These are phyloP conservation scores for Arachnomyces sp. DNA, from an alignment of 2,329 filamentous ascomycete species.

Conservation along the genomic window DNA sequence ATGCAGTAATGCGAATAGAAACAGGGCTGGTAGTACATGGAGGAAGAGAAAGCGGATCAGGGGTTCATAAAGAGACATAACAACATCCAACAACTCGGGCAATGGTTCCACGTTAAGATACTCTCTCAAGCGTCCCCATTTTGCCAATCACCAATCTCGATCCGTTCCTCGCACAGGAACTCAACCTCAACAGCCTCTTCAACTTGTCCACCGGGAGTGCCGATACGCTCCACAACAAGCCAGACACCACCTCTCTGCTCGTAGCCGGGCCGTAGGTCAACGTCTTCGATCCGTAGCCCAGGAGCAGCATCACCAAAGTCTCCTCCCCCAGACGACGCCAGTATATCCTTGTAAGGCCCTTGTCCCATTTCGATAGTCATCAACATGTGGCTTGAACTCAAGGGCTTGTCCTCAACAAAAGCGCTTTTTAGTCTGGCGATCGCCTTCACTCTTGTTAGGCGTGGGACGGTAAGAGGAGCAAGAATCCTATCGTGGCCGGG, in stretches of 20 bases:
- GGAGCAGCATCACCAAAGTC: slow-evolving; percentile 62
- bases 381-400: slow-evolving; percentile 49
- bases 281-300: slow-evolving; percentile 61
- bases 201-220: slow-evolving; percentile 47
- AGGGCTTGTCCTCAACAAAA: slow-evolving; percentile 28
- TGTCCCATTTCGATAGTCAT: slow-evolving; percentile 65
- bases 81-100: too few relatives aligned
- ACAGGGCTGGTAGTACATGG: too few relatives aligned
- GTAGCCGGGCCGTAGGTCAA: slow-evolving; percentile 63
- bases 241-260: slow-evolving; percentile 54
- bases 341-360: slow-evolving; percentile 56
- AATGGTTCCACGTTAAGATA: too few relatives aligned
- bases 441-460: slow-evolving; percentile 56
- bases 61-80: too few relatives aligned
- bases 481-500: slow-evolving; percentile 47
- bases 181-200: slow-evolving; percentile 37
- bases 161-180: slow-evolving; percentile 33
- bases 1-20: too few relatives aligned
- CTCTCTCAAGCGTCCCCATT: too few relatives aligned
- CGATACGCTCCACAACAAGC: slow-evolving; percentile 74
- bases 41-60: too few relatives aligned
- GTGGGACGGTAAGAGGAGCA: slow-evolving; percentile 41
- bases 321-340: slow-evolving; percentile 63
- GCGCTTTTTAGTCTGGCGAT: slow-evolving; percentile 42
- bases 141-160: slow-evolving; percentile 35